phyloP scores from a whole-genome alignment of 805 yeast species.

The Dipodascus geniculatus region DNA sequence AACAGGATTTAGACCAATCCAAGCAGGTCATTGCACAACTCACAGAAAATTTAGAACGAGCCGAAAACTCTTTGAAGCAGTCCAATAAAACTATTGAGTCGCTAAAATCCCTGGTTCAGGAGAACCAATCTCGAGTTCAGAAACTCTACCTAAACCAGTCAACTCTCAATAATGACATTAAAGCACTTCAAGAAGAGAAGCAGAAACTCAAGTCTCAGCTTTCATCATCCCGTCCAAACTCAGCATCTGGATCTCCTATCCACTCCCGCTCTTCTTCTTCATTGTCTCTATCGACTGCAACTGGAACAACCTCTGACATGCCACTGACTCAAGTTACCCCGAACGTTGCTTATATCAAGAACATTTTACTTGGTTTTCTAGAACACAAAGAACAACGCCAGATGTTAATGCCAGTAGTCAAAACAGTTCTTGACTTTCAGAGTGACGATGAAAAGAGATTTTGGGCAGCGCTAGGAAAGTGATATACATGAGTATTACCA shows the following conservation, averaged over 20 bases:
- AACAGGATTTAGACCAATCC: constrained; percentile 22
- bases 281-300: constrained; percentile 1
- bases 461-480: constrained; percentile 33
- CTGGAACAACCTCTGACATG: constrained; percentile 17
- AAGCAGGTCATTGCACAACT: constrained; percentile 12
- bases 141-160: constrained; percentile 25
- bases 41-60: constrained; percentile 15
- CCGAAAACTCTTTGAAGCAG: constrained; percentile 20
- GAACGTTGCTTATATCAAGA: constrained; percentile 70
- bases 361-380: constrained; percentile 80
- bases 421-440: constrained; percentile 57
- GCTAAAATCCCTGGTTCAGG: constrained; percentile 26
- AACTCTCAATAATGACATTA: constrained; percentile 23
- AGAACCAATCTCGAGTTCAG: constrained; percentile 25
- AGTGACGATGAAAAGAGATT: constrained; percentile 65
- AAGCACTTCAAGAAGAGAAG: constrained; percentile 18
- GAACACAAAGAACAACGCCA: constrained; percentile 89
- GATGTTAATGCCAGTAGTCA: constrained; percentile 74
- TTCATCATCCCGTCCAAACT: not conserved
- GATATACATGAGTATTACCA: not conserved
- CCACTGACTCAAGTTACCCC: not conserved
- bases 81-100: constrained; percentile 22
- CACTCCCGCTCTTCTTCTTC: constrained; percentile 6
- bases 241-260: not conserved
- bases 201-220: constrained; percentile 10